Conservation (phyloP, 345 rosid genomes). For the Syzygium aromaticum region DNA sequence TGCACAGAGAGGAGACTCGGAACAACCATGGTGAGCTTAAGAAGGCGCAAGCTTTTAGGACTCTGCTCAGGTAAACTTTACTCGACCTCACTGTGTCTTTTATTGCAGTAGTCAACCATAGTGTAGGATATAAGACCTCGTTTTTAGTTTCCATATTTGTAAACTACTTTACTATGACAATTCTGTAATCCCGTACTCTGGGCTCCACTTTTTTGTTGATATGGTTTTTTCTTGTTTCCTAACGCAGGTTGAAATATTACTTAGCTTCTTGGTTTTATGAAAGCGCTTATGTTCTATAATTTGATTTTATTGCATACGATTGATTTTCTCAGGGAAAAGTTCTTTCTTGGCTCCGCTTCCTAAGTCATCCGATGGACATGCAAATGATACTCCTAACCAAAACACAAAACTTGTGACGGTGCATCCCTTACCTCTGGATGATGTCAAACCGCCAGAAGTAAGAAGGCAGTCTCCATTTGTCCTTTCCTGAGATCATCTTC, state of each 20-base stretch:
- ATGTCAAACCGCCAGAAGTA: slow-evolving; percentile 22
- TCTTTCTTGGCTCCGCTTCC: slow-evolving; percentile 53
- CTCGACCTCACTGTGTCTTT: background rate
- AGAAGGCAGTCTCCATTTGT: background rate
- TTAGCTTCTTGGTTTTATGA: background rate
- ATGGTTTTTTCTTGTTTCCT: background rate
- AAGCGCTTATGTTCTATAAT: background rate
- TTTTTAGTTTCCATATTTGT: background rate
- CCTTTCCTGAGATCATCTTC: background rate
- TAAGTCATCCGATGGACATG: slow-evolving; percentile 32
- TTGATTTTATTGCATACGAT: background rate
- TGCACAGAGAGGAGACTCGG: slow-evolving; percentile 8
- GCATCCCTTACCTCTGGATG: slow-evolving; percentile 40
- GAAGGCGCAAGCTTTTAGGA: slow-evolving; percentile 86
- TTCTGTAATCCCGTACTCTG: background rate
- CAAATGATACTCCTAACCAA: slow-evolving; percentile 21
- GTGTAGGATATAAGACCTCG: background rate
- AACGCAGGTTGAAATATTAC: background rate
- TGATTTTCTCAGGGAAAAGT: slow-evolving; percentile 30
- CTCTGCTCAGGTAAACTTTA: slow-evolving; percentile 70
- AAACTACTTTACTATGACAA: background rate
- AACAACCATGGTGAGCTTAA: slow-evolving; percentile 74
- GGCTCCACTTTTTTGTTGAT: background rate
- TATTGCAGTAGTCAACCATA: background rate
- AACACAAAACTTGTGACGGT: slow-evolving; percentile 32